Evolutionary conservation across 2,329 filamentous ascomycete species (phyloP).

Genomic region (Atkinsonella hypoxylon): DNA sequence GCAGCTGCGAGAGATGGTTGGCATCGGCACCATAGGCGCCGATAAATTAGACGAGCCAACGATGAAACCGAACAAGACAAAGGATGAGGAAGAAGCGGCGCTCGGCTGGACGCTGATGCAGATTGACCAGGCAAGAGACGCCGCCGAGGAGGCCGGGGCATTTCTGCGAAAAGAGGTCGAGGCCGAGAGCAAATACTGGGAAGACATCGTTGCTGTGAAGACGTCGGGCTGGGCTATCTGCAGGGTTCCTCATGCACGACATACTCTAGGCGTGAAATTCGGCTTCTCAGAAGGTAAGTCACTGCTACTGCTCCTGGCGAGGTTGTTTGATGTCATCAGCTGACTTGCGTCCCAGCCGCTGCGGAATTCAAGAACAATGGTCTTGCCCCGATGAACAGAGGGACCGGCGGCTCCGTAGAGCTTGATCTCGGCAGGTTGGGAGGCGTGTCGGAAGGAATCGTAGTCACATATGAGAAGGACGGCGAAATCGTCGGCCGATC

Average conservation of each 20-base stretch:
- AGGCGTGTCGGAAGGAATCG: conserved; percentile 45
- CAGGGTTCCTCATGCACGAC: conserved; percentile 58
- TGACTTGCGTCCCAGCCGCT: conserved; percentile 26
- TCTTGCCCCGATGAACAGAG: conserved; percentile 67
- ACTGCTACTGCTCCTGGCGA: neutral
- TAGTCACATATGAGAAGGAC: conserved; percentile 51
- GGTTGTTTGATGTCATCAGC: neutral
- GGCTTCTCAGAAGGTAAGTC: conserved; percentile 65
- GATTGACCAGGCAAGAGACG: conserved; percentile 62
- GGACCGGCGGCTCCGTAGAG: conserved; percentile 60
- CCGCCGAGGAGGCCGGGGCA: conserved; percentile 58
- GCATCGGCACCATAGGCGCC: conserved; percentile 61
- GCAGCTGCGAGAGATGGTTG: conserved; percentile 56
- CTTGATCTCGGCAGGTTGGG: conserved; percentile 52
- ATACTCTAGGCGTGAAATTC: conserved; percentile 74
- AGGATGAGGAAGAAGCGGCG: conserved; percentile 44
- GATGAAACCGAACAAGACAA: conserved; percentile 39
- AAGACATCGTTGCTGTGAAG: conserved; percentile 68
- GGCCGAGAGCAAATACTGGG: conserved; percentile 80
- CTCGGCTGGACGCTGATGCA: conserved; percentile 69
- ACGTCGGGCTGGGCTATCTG: conserved; percentile 80
- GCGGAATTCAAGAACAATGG: conserved; percentile 54
- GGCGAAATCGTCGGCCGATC: conserved; percentile 47
- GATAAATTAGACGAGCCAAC: conserved; percentile 53
- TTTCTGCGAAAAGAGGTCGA: conserved; percentile 66